A percentile compares a stretch with the other conserved stretches of the same genome.
These are phyloP conservation scores for Xylona heveae DNA, from an alignment of 495 filamentous ascomycete genomes.

Conservation along the genomic window DNA sequence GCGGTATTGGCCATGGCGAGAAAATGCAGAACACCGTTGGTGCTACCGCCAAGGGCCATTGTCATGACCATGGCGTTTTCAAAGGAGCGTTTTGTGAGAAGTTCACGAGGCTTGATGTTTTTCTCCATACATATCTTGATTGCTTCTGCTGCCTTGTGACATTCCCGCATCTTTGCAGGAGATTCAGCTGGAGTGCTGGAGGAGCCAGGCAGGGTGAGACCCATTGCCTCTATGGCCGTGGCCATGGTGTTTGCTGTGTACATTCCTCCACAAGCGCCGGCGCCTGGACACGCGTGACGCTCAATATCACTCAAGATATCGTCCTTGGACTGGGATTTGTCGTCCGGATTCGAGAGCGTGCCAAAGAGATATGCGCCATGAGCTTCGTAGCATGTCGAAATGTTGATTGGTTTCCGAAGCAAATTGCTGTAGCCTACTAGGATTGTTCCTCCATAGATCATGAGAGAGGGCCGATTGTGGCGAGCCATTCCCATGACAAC, in stretches of 20 bases:
- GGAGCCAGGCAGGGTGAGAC: slow-evolving; percentile 70
- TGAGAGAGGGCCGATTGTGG: slow-evolving; percentile 72
- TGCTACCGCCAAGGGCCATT: slow-evolving; percentile 78
- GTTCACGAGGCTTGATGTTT: slow-evolving; percentile 65
- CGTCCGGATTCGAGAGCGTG: slow-evolving; percentile 33
- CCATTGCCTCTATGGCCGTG: slow-evolving; percentile 91
- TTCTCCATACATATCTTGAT: slow-evolving; percentile 74
- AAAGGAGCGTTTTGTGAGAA: slow-evolving; percentile 69
- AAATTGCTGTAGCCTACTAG: slow-evolving; percentile 63
- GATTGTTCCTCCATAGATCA: slow-evolving; percentile 84
- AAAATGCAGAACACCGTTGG: slow-evolving; percentile 87
- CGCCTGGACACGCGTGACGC: slow-evolving; percentile 66
- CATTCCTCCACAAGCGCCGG: slow-evolving; percentile 91
- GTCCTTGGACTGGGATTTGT: slow-evolving; percentile 37
- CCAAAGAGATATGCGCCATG: slow-evolving; percentile 71
- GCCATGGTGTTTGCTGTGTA: slow-evolving; percentile 98
- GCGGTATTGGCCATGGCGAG: slow-evolving; percentile 89
- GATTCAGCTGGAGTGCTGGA: slow-evolving; percentile 75
- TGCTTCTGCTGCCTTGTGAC: slow-evolving; percentile 63
- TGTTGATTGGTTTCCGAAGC: slow-evolving; percentile 66
- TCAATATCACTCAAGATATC: slow-evolving; percentile 81
- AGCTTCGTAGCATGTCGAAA: slow-evolving; percentile 79
- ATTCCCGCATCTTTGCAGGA: slow-evolving; percentile 83
- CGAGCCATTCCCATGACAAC: slow-evolving; percentile 65
- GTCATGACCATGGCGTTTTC: slow-evolving; percentile 88